These are phyloP conservation scores for Thamnidium elegans DNA, from an alignment of 192 early-diverging fungal species.

Conservation along the genomic window DNA sequence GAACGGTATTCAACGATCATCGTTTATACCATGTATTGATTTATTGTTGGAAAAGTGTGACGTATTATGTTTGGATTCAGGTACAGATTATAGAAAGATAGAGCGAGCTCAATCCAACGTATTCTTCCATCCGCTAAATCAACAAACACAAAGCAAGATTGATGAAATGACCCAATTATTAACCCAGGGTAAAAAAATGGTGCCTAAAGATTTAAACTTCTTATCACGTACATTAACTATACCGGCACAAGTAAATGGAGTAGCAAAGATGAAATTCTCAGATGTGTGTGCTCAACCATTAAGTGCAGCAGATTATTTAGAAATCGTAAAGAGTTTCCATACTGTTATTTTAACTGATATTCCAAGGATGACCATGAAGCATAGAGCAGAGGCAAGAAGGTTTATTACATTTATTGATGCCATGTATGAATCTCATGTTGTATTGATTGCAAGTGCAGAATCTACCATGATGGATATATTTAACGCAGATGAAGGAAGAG, in stretches of 20 bases:
- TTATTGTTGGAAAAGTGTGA: conserved; percentile 77
- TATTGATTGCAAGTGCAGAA: conserved; percentile 71
- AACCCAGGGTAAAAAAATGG: conserved; percentile 30
- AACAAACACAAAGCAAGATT: conserved; percentile 44
- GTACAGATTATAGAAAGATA: conserved; percentile 87
- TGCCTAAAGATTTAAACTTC: conserved; percentile 58
- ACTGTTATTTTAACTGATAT: conserved; percentile 78
- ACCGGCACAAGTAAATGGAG: conserved; percentile 60
- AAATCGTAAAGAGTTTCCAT: conserved; percentile 71
- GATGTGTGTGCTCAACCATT: conserved; percentile 74
- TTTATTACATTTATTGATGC: conserved; percentile 95
- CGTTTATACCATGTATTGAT: conserved; percentile 90
- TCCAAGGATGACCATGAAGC: conserved; percentile 63
- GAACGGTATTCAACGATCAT: conserved; percentile 92
- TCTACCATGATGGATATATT: conserved; percentile 67
- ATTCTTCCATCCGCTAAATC: conserved; percentile 69
- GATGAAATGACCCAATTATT: conserved; percentile 42
- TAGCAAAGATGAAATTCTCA: conserved; percentile 73
- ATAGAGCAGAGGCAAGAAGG: conserved; percentile 85
- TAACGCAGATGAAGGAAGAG: conserved; percentile 54
- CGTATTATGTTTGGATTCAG: conserved; percentile 82
- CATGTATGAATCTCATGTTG: conserved; percentile 81
- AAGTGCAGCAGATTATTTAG: conserved; percentile 89
- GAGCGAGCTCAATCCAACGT: conserved; percentile 56
- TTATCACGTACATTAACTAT: conserved; percentile 72